Base-by-base conservation (phyloP, 2,329 filamentous ascomycete species). In the Truncatella angustata region DNA sequence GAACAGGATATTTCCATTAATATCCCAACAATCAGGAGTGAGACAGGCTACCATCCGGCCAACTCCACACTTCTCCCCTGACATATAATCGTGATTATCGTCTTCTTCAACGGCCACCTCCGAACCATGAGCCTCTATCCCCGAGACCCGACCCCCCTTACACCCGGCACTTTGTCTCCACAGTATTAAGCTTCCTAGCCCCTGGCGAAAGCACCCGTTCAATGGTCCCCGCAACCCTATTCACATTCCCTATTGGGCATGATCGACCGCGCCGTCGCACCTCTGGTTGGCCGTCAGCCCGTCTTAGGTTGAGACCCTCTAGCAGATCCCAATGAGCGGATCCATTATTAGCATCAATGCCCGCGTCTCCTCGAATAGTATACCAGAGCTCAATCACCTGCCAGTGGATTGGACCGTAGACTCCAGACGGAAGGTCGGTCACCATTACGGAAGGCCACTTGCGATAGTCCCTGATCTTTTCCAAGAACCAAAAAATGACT, bases 351-450 rank as follows among this genome's bases (percentile, higher is more conserved):
- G 43, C 9, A 32, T 32, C 43, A n/a, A 28, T 24, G 43, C 16
- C 23, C 18, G 23, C 23, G 20, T 24, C 26, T 28, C 43, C 10
- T 30, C n/a, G n/a, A n/a, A n/a, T 2, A 11, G 23, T 11, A 43
- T 12, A 24, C 5, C 7, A 7, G 12, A 23, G 40, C 21, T 11
- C 16, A n/a, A 12, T 43, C 21, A 12, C 6, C 39, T 14, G 40
- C 23, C 28, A 9, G 40, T 43, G 21, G 40, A n/a, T 18, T 20
- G 20, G 43, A 16, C 23, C 43, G 26, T 35, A 46, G 16, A 34
- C 43, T 46, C 24, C 43, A 46, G 43, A 46, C 24, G 43, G 43
- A 46, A 46, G 43, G 43, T 46, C 43, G 26, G 34, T 46, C 26
- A 32, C 43, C 20, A 43, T 43, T 43, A 23, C n/a, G 40, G 40